Percentiles rank a stretch among this genome's conserved stretches.
phyloP scores from a whole-genome alignment of 305 asterid species.

The Lippia alba region DNA sequence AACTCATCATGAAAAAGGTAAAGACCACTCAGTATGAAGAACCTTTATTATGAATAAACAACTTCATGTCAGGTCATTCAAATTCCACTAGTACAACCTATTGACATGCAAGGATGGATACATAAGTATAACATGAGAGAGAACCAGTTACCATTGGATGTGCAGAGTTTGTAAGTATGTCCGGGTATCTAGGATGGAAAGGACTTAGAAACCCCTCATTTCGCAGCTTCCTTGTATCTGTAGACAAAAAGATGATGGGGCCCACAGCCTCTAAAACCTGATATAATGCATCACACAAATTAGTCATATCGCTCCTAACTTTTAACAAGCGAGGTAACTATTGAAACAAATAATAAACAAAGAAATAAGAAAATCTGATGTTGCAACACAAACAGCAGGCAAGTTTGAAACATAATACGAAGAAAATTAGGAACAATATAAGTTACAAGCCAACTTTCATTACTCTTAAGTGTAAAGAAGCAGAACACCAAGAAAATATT shows the following conservation, averaged over 20 bases:
- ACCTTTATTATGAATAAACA: constrained; percentile 29
- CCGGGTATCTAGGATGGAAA: constrained; percentile 99
- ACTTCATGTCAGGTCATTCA: constrained; percentile 22
- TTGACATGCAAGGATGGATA: constrained; percentile 2
- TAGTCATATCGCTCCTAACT: constrained; percentile 27
- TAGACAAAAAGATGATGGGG: constrained; percentile 89
- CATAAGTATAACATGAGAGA: constrained; percentile 21
- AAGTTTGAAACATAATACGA: not conserved
- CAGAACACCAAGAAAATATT: constrained; percentile 12
- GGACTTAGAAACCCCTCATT: constrained; percentile 99
- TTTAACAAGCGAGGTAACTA: constrained; percentile 12
- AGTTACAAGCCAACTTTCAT: constrained; percentile 19
- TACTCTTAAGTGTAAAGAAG: constrained; percentile 29
- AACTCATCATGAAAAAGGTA: constrained; percentile 25
- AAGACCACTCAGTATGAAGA: constrained; percentile 24
- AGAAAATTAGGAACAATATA: not conserved
- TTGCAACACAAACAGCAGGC: constrained; percentile 17
- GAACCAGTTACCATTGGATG: constrained; percentile 85
- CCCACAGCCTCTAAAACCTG: constrained; percentile 99
- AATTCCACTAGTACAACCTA: constrained; percentile 25
- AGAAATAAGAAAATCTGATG: constrained; percentile 7
- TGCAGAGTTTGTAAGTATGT: constrained; percentile 97
- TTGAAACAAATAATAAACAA: constrained; percentile 14
- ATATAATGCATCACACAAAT: constrained; percentile 28
- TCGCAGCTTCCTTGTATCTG: constrained; percentile 95